A percentile compares a stretch with the other conserved stretches of the same genome.
These are phyloP conservation scores for Myriosclerotinia scirpicola DNA, from an alignment of 2,329 filamentous ascomycete genomes.

Conservation along the genomic window DNA sequence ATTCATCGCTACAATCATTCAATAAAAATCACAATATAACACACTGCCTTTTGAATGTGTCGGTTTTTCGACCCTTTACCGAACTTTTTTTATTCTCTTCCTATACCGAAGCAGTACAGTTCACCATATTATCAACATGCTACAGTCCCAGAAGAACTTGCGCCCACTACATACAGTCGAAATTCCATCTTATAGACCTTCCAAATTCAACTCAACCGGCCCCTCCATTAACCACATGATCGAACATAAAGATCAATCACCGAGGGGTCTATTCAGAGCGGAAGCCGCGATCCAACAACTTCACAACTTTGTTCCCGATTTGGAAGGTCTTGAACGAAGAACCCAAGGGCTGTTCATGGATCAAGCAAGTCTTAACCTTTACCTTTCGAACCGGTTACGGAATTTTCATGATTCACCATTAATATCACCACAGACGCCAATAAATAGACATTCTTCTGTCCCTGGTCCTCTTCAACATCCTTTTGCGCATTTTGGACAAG, in stretches of 20 bases:
- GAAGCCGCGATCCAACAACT: not conserved
- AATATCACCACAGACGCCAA: not conserved
- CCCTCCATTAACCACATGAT: not conserved
- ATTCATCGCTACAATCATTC: no score
- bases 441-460: not conserved
- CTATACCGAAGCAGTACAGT: not conserved
- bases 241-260: not conserved
- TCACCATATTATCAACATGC: not conserved
- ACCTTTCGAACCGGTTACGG: not conserved
- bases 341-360: not conserved
- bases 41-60: no score
- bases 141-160: not conserved
- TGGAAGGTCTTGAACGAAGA: not conserved
- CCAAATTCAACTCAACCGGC: not conserved
- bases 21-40: no score
- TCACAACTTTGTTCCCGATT: not conserved
- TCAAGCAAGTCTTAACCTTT: constrained; percentile 5
- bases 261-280: not conserved
- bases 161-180: not conserved
- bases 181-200: not conserved
- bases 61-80: no score
- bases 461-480: constrained; percentile 6
- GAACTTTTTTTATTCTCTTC: no score
- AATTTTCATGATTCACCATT: not conserved
- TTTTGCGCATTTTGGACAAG: not conserved